Conservation (phyloP, 371 early-diverging fungal genomes). For the Homolaphlyctis polyrhiza region DNA sequence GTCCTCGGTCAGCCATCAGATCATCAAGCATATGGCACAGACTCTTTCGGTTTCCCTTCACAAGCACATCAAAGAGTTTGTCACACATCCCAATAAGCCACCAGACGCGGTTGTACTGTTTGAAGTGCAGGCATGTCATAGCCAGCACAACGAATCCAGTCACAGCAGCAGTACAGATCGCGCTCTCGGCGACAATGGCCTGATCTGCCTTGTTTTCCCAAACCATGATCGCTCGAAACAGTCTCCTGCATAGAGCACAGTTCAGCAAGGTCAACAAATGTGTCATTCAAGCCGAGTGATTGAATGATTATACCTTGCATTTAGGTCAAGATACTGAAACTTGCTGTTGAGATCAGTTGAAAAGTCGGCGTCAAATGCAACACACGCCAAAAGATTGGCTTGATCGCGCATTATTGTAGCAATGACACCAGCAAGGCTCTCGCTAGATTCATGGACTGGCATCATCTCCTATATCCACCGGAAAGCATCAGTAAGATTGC, state of each 20-base stretch:
- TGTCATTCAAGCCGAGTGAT: not conserved
- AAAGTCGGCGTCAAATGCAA: constrained; percentile 15
- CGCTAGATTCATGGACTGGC: no score
- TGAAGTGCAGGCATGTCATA: constrained; percentile 12
- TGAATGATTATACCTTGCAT: no score
- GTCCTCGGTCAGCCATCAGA: constrained; percentile 20
- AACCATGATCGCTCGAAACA: constrained; percentile 28
- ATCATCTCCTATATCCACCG: no score
- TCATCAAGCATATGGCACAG: constrained; percentile 29
- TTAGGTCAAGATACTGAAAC: not conserved
- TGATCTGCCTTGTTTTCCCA: constrained; percentile 25
- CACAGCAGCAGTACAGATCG: constrained; percentile 25
- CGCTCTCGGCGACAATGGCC: not conserved
- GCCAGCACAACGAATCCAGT: constrained; percentile 28
- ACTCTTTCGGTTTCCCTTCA: constrained; percentile 24
- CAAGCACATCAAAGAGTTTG: constrained; percentile 33
- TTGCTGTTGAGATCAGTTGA: not conserved
- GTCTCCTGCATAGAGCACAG: constrained; percentile 16
- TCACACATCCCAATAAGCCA: constrained; percentile 39
- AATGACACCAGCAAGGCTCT: no score
- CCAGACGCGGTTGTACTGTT: constrained; percentile 23
- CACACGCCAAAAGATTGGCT: constrained; percentile 21
- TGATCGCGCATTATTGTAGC: no score
- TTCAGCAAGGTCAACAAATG: constrained; percentile 2
- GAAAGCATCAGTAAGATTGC: no score